A percentile compares a stretch with the other conserved stretches of the same genome.
Conservation (phyloP, 805 yeast species). For the Ogataea neopini region DNA sequence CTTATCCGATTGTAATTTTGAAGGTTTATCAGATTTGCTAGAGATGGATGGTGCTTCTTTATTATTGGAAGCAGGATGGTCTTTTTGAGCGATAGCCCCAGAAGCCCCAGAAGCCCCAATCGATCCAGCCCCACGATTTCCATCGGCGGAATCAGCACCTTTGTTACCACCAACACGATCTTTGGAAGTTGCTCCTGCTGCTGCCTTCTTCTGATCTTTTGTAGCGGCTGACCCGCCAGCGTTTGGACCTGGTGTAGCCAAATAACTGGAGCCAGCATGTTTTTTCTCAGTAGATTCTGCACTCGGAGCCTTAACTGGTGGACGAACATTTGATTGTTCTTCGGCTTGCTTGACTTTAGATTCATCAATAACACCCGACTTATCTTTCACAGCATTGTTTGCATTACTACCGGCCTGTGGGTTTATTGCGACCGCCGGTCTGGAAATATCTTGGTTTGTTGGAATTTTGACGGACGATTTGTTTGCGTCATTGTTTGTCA, state of each 20-base stretch:
- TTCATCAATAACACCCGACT: constrained; percentile 42
- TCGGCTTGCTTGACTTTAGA: constrained; percentile 41
- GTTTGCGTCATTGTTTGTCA: constrained; percentile 21
- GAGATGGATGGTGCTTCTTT: background rate
- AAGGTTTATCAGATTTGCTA: background rate
- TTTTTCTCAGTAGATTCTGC: constrained; percentile 12
- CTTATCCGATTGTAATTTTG: background rate
- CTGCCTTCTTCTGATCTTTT: constrained; percentile 10
- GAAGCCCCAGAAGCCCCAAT: background rate
- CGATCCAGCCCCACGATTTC: no score
- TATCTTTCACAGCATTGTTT: constrained; percentile 33
- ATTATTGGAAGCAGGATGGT: background rate
- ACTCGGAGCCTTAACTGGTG: constrained; percentile 27
- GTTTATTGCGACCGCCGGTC: constrained; percentile 14
- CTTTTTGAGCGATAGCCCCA: background rate
- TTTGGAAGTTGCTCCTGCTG: background rate
- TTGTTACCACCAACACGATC: background rate
- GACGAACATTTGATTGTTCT: constrained; percentile 27
- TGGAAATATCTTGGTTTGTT: constrained; percentile 6
- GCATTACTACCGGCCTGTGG: constrained; percentile 26
- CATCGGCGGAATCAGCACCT: background rate
- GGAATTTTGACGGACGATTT: constrained; percentile 12
- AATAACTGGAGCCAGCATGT: constrained; percentile 1
- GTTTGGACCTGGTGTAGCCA: constrained; percentile 7
- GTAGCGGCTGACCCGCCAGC: constrained; percentile 14